A percentile compares a stretch with the other conserved stretches of the same genome.
These are phyloP conservation scores for Ricinus communis DNA, from an alignment of 345 rosid genomes.

Conservation along the genomic window DNA sequence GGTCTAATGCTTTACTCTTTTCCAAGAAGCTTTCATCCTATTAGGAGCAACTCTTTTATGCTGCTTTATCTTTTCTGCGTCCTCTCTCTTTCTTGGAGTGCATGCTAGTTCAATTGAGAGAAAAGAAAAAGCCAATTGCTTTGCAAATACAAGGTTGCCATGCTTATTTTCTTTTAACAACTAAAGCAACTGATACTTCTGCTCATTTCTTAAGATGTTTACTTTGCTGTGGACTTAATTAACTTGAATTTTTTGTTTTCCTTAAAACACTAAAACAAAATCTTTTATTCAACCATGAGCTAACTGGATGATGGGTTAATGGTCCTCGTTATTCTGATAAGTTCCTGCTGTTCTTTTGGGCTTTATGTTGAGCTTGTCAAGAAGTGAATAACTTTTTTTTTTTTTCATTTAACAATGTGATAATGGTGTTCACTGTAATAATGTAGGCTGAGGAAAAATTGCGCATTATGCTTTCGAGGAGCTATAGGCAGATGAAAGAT, in stretches of 20 bases:
- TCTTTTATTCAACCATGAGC: no score
- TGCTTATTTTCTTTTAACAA: no score
- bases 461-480: constrained; percentile 44
- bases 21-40: constrained; percentile 11
- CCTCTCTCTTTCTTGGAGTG: constrained; percentile 3
- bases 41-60: not conserved
- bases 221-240: not conserved
- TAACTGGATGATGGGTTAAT: no score
- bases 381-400: no score
- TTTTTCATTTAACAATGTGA: no score
- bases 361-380: no score
- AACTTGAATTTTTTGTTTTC: no score
- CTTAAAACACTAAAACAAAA: no score
- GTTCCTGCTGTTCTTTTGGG: no score
- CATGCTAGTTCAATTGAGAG: not conserved
- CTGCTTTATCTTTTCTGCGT: not conserved
- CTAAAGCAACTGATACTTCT: not conserved
- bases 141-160: not conserved
- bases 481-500: constrained; percentile 46
- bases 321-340: no score
- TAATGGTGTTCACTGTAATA: not conserved
- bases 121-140: not conserved
- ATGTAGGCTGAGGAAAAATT: constrained; percentile 68
- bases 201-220: not conserved
- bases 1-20: constrained; percentile 6